phyloP scores from a whole-genome alignment of 2,329 filamentous ascomycete species.

The Tolypocladium ovalisporum region DNA sequence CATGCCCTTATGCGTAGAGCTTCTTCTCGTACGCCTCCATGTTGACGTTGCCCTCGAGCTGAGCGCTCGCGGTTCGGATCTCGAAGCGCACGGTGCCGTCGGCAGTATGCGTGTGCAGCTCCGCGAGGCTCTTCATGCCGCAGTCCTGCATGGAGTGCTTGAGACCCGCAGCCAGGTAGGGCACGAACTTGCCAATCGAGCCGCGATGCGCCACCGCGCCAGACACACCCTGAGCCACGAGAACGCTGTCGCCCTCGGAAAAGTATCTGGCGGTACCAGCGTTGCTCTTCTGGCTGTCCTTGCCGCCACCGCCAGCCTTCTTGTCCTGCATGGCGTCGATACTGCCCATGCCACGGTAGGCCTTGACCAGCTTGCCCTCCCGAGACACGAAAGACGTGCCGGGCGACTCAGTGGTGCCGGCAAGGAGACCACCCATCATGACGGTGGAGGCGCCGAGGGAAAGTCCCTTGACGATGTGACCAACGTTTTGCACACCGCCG shows the following conservation, averaged over 20 bases:
- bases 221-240: constrained; percentile 94
- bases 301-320: constrained; percentile 70
- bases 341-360: constrained; percentile 97
- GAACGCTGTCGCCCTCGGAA: constrained; percentile 86
- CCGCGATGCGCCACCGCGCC: constrained; percentile 72
- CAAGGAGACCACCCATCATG: constrained; percentile 98
- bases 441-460: constrained; percentile 88
- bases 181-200: constrained; percentile 88
- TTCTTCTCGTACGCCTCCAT: constrained; percentile 99
- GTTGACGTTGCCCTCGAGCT: constrained; percentile 94
- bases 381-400: constrained; percentile 93
- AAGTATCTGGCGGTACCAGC: constrained; percentile 97
- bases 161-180: constrained; percentile 87
- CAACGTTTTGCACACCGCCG: constrained; percentile 95
- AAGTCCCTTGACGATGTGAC: constrained; percentile 97
- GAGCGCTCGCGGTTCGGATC: constrained; percentile 84
- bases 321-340: constrained; percentile 99
- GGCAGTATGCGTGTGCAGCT: constrained; percentile 64
- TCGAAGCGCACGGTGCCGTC: constrained; percentile 80
- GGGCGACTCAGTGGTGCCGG: constrained; percentile 93
- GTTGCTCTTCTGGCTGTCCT: constrained; percentile 70
- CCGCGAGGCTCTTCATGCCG: constrained; percentile 68
- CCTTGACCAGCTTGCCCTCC: constrained; percentile 97
- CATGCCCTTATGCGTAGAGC: constrained; percentile 65
- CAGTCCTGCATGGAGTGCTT: constrained; percentile 98